Evolutionary conservation across 768 basidiomycete genomes (phyloP).

Genomic region (Agaricus subrufescens): DNA sequence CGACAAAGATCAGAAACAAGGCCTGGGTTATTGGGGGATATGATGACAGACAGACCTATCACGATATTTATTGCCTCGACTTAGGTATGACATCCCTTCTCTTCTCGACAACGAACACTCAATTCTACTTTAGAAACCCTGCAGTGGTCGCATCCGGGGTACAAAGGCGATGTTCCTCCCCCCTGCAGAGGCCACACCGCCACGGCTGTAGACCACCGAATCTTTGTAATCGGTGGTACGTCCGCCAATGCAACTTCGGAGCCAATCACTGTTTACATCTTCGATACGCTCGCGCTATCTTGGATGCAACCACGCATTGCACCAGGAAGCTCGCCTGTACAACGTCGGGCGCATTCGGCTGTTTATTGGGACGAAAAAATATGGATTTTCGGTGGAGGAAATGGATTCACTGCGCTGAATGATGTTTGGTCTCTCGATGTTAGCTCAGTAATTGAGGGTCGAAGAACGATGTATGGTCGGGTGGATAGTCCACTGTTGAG

Average conservation of each 20-base stretch:
- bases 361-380: slow-evolving; percentile 70
- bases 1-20: slow-evolving; percentile 76
- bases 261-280: slow-evolving; percentile 75
- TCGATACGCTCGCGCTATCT: slow-evolving; percentile 70
- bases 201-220: slow-evolving; percentile 73
- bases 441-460: slow-evolving; percentile 21
- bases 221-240: slow-evolving; percentile 85
- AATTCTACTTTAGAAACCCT: slow-evolving; percentile 61
- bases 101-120: slow-evolving; percentile 11
- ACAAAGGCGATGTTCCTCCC: slow-evolving; percentile 69
- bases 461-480: slow-evolving; percentile 13
- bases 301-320: slow-evolving; percentile 53
- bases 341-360: slow-evolving; percentile 84
- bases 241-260: slow-evolving; percentile 79
- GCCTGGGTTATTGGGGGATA: slow-evolving; percentile 91
- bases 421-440: slow-evolving; percentile 87
- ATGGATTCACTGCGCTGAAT: slow-evolving; percentile 80
- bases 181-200: slow-evolving; percentile 87
- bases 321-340: slow-evolving; percentile 40
- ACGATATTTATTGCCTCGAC: slow-evolving; percentile 82
- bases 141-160: slow-evolving; percentile 81
- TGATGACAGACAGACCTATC: slow-evolving; percentile 70
- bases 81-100: slow-evolving; percentile 43
- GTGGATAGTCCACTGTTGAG: slow-evolving; percentile 17
- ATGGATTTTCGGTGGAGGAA: slow-evolving; percentile 90